Evolutionary conservation across 2,329 filamentous ascomycete species (phyloP).

Genomic region (Ophidiomyces ophidiicola): DNA sequence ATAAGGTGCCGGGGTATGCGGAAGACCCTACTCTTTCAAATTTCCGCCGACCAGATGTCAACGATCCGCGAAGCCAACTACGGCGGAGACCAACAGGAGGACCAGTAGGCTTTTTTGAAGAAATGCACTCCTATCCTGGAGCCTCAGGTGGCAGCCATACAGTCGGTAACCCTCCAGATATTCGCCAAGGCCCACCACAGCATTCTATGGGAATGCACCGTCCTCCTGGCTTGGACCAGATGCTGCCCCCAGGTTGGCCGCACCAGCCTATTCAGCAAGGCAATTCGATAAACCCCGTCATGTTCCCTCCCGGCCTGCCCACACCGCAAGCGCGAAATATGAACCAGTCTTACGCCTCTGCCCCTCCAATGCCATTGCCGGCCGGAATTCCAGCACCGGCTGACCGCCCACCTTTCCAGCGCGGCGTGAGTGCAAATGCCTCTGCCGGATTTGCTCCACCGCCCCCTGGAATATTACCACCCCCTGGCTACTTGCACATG

Average conservation of each 20-base stretch:
- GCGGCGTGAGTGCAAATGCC: conserved; percentile 20
- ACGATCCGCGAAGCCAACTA: conserved; percentile 23
- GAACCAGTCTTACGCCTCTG: conserved; percentile 28
- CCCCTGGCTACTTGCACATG: conserved; percentile 33
- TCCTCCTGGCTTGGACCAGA: conserved; percentile 35
- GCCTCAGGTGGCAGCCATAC: conserved; percentile 24
- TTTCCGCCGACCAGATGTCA: conserved; percentile 29
- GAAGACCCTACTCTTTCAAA: conserved; percentile 35
- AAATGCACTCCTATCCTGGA: conserved; percentile 26
- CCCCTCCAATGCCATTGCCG: conserved; percentile 27
- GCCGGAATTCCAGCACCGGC: conserved; percentile 25
- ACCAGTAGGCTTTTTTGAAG: conserved; percentile 32
- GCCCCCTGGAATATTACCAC: conserved; percentile 37
- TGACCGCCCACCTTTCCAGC: conserved; percentile 30
- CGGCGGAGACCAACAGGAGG: conserved; percentile 30
- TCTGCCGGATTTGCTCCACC: conserved; percentile 22
- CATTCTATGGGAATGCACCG: conserved; percentile 32
- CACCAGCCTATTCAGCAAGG: conserved; percentile 27
- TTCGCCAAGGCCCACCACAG: conserved; percentile 25
- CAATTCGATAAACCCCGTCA: conserved; percentile 23
- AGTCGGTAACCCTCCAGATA: conserved; percentile 26
- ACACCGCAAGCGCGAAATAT: conserved; percentile 26
- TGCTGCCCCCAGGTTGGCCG: conserved; percentile 31
- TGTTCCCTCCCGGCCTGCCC: conserved; percentile 30
- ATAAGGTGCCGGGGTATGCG: conserved; percentile 29